Conservation (phyloP, 148 eudicot species). For the Fallopia convolvulus region DNA sequence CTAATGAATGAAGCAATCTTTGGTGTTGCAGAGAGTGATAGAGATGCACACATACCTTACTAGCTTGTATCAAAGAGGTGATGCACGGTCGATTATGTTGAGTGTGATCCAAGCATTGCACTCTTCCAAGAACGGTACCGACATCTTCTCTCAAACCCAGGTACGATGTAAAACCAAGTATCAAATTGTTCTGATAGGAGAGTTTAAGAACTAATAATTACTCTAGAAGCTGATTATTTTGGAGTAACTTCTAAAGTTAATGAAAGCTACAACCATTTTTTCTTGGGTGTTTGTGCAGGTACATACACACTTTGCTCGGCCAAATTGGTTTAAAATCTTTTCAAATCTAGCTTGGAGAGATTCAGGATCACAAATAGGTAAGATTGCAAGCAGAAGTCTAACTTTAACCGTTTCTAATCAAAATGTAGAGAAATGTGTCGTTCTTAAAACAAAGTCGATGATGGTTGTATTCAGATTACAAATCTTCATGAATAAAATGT, state of each 20-base stretch:
- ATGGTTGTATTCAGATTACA: neutral
- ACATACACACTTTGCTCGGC: constrained; percentile 32
- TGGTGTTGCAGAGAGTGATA: constrained; percentile 20
- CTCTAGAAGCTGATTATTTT: too few species aligned
- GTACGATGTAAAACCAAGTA: constrained; percentile 3
- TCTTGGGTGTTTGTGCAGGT: constrained; percentile 16
- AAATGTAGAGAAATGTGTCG: too few species aligned
- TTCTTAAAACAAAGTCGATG: neutral
- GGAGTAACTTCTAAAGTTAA: too few species aligned
- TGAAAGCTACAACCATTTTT: neutral
- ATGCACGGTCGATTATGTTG: constrained; percentile 31
- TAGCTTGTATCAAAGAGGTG: constrained; percentile 25
- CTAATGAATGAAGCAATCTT: neutral
- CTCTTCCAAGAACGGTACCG: constrained; percentile 26
- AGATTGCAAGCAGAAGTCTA: neutral
- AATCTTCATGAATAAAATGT: neutral
- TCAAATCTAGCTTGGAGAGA: constrained; percentile 25
- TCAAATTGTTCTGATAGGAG: too few species aligned
- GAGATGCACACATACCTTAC: constrained; percentile 33
- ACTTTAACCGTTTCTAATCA: neutral
- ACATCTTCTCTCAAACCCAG: constrained; percentile 30
- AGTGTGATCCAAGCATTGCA: constrained; percentile 25
- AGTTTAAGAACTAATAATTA: too few species aligned
- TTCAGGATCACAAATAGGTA: constrained; percentile 25
- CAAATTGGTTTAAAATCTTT: constrained; percentile 30